phyloP scores from a whole-genome alignment of 2,329 filamentous ascomycete genomes.

The Xylariaceae sp. region DNA sequence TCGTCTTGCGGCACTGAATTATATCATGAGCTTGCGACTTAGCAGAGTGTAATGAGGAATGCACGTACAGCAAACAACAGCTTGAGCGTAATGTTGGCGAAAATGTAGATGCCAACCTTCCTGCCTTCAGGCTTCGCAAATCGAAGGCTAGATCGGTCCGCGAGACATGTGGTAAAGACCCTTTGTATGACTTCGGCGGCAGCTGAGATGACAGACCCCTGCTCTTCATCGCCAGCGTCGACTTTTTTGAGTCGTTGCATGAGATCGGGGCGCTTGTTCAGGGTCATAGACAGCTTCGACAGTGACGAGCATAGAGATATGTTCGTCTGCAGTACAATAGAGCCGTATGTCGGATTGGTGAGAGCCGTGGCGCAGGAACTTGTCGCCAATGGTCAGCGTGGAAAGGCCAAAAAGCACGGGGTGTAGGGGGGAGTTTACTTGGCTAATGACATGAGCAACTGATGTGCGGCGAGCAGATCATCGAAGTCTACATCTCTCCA shows the following conservation, averaged over 20 bases:
- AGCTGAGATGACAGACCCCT: slow-evolving; percentile 77
- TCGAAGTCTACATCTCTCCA: slow-evolving; percentile 75
- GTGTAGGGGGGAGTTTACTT: slow-evolving; percentile 51
- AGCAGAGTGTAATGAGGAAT: neutral
- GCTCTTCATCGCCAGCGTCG: slow-evolving; percentile 60
- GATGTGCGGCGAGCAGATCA: slow-evolving; percentile 71
- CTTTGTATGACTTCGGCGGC: slow-evolving; percentile 87
- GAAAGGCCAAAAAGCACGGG: slow-evolving; percentile 1
- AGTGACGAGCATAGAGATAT: slow-evolving; percentile 78
- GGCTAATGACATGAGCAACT: slow-evolving; percentile 67
- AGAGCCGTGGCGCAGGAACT: slow-evolving; percentile 82
- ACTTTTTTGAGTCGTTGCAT: slow-evolving; percentile 56
- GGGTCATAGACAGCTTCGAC: slow-evolving; percentile 75
- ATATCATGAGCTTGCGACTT: slow-evolving; percentile 7
- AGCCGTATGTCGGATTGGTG: slow-evolving; percentile 72
- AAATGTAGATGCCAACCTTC: slow-evolving; percentile 82
- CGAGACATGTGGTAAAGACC: slow-evolving; percentile 85
- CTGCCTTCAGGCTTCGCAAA: slow-evolving; percentile 74
- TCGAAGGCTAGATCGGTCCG: slow-evolving; percentile 67
- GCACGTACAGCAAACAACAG: slow-evolving; percentile 71
- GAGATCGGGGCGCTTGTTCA: slow-evolving; percentile 77
- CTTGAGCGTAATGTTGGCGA: slow-evolving; percentile 86
- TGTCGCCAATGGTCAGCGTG: slow-evolving; percentile 3
- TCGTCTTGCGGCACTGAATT: slow-evolving; percentile 68
- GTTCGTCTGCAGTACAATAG: slow-evolving; percentile 77